These are phyloP conservation scores for Eucalyptus viminalis DNA, from an alignment of 345 rosid genomes.

Conservation along the genomic window DNA sequence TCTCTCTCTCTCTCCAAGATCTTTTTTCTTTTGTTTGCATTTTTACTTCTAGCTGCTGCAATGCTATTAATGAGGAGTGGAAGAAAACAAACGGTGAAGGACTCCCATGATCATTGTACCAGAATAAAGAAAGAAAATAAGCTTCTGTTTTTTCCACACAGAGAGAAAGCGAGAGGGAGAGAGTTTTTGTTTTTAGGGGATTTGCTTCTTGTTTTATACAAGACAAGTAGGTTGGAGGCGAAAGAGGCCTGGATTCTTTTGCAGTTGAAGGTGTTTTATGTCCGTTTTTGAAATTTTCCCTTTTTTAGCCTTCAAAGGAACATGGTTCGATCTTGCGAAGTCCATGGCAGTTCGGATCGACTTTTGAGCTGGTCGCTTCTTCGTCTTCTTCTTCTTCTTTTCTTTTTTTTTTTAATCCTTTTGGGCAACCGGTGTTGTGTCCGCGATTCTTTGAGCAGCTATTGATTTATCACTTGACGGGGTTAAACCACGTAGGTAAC, in stretches of 20 bases:
- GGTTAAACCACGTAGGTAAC: not conserved
- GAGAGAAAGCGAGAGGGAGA: not conserved
- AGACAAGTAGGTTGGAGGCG: not conserved
- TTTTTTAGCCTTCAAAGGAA: not conserved
- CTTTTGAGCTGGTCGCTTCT: not conserved
- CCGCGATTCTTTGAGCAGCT: not conserved
- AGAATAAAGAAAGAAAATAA: not conserved
- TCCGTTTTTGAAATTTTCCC: not conserved
- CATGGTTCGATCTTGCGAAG: not conserved
- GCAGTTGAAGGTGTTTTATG: not conserved
- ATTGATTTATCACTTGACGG: not conserved
- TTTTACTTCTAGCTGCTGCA: not conserved
- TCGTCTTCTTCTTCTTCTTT: not conserved
- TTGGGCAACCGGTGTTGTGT: not conserved
- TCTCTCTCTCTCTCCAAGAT: not conserved
- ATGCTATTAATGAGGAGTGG: not conserved
- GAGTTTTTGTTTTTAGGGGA: not conserved
- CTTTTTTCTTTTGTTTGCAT: not conserved
- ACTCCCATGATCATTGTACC: not conserved
- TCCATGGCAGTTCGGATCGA: not conserved
- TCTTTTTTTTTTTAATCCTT: not conserved
- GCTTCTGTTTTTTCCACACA: not conserved
- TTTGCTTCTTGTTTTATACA: constrained; percentile 2
- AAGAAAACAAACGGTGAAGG: not conserved
- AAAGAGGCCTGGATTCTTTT: not conserved